Base-by-base conservation (phyloP, 805 yeast genomes). In the Candida boleticola region DNA sequence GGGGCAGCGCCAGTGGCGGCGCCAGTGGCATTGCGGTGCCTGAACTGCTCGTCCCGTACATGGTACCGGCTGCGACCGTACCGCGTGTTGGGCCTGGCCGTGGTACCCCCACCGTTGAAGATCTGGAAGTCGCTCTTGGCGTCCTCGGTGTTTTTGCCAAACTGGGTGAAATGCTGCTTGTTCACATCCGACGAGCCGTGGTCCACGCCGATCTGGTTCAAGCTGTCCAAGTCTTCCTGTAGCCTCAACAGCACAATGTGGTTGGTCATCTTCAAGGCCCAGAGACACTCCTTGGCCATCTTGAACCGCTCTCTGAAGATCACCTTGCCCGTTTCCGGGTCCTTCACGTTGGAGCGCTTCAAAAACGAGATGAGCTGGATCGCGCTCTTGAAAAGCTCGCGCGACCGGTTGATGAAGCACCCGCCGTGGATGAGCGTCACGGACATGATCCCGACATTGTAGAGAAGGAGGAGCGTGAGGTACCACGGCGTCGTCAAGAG, bases 281-380 rank as follows among this genome's bases (percentile, higher is more conserved):
- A 81, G n/a, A 77, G 51, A 51, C 83, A 77, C 53, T 80, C 85
- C 34, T 70, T 66, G 10, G 74, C 76, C 86, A 80, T 80, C 40
- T 62, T 66, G 50, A 67, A 71, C 31, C 75, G 50, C 40, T 58
- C 63, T 30, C 55, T 51, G 34, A 59, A 50, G 9, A 68, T 42
- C 4, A 59, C 47, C 37, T 58, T 60, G 9, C 69, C 66, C 50
- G 61, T 44, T 6, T 50, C 55, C 11, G 27, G 27, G 40, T 60
- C 56, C 19, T 54, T 47, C 4, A 70, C 67, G 26, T 68, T 53
- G 20, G 73, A 51, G 25, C 55, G 60, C 45, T 50, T 64, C 14
- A 56, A 44, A 10, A 32, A 41, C 9, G 47, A 44, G 13, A 66
- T 43, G 5, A 68, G 45, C 3, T 45, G 39, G 34, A 65, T 55